phyloP scores from a whole-genome alignment of 148 eudicot species.

The Cornus kousa region DNA sequence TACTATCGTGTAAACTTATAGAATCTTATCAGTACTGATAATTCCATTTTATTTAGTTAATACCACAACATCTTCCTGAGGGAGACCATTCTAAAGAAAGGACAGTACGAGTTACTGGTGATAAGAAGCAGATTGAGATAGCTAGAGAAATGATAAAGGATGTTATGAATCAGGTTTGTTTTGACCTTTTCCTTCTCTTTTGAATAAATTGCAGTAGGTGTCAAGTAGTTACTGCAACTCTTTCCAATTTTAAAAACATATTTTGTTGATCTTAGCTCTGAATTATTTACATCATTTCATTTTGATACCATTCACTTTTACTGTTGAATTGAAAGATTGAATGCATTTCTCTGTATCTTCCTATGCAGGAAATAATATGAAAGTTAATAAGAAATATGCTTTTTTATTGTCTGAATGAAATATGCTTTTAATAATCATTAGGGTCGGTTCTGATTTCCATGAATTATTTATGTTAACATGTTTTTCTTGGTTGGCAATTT shows the following conservation, averaged over 20 bases:
- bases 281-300: neutral
- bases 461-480: neutral
- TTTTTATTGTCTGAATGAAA: neutral
- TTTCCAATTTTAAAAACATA: too few species aligned
- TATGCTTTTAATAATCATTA: neutral
- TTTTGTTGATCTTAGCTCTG: neutral
- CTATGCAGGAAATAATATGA: neutral
- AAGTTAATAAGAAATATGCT: neutral
- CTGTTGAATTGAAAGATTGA: neutral
- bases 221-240: neutral
- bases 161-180: slow-evolving; percentile 93
- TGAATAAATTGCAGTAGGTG: neutral
- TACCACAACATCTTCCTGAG: slow-evolving; percentile 67
- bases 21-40: neutral
- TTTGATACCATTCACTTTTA: neutral
- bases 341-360: neutral
- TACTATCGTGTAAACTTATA: neutral
- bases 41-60: slow-evolving; percentile 43
- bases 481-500: neutral
- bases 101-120: slow-evolving; percentile 83
- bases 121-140: slow-evolving; percentile 75
- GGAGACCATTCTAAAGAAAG: slow-evolving; percentile 82
- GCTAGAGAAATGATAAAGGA: slow-evolving; percentile 89
- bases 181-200: slow-evolving; percentile 2
- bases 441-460: neutral